Percentiles rank a stretch among this genome's conserved stretches.
Evolutionary conservation across 2,329 filamentous ascomycete species (phyloP).

Genomic region (Cucurbitaria berberidis): DNA sequence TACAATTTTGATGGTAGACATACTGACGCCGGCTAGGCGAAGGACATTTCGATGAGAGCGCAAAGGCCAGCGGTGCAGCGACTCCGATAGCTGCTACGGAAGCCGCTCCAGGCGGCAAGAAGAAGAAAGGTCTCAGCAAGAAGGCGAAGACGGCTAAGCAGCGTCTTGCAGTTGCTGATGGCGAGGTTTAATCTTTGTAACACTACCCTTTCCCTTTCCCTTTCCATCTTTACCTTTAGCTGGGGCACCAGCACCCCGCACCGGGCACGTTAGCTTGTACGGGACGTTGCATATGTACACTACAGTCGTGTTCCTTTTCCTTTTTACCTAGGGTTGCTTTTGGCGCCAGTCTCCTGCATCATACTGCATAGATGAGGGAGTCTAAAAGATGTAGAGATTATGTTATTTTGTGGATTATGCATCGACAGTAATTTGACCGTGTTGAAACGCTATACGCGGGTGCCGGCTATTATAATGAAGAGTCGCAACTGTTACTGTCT

Average conservation of each 20-base stretch:
- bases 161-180: conserved; percentile 57
- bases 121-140: conserved; percentile 61
- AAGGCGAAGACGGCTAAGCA: conserved; percentile 60
- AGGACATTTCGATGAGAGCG: conserved; percentile 91
- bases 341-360: not conserved
- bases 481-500: too few species aligned
- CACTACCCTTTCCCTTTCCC: conserved; percentile 8
- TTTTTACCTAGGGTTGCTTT: not conserved
- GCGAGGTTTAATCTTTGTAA: conserved; percentile 39
- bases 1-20: not conserved
- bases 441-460: too few species aligned
- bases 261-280: not conserved
- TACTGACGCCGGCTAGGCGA: conserved; percentile 69
- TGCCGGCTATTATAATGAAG: too few species aligned
- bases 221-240: conserved; percentile 17
- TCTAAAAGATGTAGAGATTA: conserved; percentile 15
- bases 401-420: conserved; percentile 2
- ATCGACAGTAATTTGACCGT: not conserved
- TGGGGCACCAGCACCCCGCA: not conserved
- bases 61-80: conserved; percentile 82
- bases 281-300: conserved; percentile 22
- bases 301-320: conserved; percentile 6
- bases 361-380: conserved; percentile 19
- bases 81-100: conserved; percentile 70
- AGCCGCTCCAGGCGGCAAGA: conserved; percentile 53